phyloP scores from a whole-genome alignment of 805 yeast genomes.

The Wilhelminamyces savonicus region DNA sequence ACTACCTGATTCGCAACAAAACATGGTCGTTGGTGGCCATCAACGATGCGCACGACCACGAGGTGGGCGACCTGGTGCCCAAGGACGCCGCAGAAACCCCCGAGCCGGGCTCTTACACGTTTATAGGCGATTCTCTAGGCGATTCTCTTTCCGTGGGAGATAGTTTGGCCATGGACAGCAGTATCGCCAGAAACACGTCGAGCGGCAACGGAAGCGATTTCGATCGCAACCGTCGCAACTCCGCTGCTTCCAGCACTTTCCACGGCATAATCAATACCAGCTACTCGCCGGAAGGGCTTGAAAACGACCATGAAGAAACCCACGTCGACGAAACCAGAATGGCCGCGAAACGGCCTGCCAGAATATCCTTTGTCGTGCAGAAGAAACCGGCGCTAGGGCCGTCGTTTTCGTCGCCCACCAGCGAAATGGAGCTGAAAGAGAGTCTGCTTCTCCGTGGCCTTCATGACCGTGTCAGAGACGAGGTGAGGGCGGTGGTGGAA shows the following conservation, averaged over 20 bases:
- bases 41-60: constrained; percentile 55
- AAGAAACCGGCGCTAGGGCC: background rate
- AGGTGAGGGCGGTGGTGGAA: constrained; percentile 3
- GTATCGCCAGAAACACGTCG: too few species aligned
- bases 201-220: too few species aligned
- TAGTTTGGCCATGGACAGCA: too few species aligned
- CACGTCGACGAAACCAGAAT: too few species aligned
- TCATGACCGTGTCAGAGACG: background rate
- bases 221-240: background rate
- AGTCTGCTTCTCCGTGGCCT: too few species aligned
- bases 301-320: background rate
- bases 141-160: too few species aligned
- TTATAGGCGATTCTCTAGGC: too few species aligned
- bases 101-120: too few species aligned
- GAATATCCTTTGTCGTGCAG: background rate
- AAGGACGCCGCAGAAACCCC: background rate
- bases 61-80: constrained; percentile 1
- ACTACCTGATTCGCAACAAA: constrained; percentile 44
- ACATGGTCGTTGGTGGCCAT: constrained; percentile 58
- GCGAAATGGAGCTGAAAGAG: too few species aligned
- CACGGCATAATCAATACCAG: background rate
- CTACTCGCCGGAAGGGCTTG: background rate
- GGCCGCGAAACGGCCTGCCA: background rate
- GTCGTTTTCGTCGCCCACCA: too few species aligned
- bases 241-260: background rate